Percentiles rank a stretch among this genome's conserved stretches.
These are phyloP conservation scores for Fusarium falciforme DNA, from an alignment of 2,329 filamentous ascomycete genomes.

Conservation along the genomic window DNA sequence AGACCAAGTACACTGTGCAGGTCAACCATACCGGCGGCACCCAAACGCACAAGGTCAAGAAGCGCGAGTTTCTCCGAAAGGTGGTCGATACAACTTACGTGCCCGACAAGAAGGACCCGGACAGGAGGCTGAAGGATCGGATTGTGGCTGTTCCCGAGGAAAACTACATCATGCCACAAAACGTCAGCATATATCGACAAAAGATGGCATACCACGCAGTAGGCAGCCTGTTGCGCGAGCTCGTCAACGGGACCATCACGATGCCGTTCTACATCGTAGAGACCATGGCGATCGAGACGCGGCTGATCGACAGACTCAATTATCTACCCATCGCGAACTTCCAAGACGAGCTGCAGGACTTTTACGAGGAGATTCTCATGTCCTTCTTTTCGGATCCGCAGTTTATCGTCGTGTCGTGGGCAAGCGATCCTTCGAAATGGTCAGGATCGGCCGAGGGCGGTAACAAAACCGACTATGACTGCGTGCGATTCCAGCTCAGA, in stretches of 20 bases:
- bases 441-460: conserved; percentile 25
- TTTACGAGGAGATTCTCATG: conserved; percentile 42
- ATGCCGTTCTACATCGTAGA: conserved; percentile 35
- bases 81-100: conserved; percentile 37
- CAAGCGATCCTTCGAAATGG: conserved; percentile 22
- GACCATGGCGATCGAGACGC: conserved; percentile 33
- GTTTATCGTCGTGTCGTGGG: conserved; percentile 42
- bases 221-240: conserved; percentile 28
- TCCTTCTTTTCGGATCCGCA: conserved; percentile 42
- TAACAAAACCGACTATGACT: conserved; percentile 19
- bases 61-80: conserved; percentile 29
- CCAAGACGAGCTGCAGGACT: conserved; percentile 28
- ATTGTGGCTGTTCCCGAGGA: conserved; percentile 26
- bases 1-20: conserved; percentile 37
- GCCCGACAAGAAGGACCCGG: conserved; percentile 11
- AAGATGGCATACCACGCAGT: conserved; percentile 38
- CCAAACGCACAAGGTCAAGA: conserved; percentile 30
- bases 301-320: conserved; percentile 37
- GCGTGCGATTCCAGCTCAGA: conserved; percentile 31
- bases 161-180: conserved; percentile 35
- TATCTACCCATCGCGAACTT: conserved; percentile 37
- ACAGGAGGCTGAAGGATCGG: conserved; percentile 34
- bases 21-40: conserved; percentile 39
- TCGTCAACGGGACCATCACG: conserved; percentile 40
- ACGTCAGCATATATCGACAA: conserved; percentile 33